Base-by-base conservation (phyloP, 1,284 basidiomycete genomes). In the Cystobasidium sp. region DNA sequence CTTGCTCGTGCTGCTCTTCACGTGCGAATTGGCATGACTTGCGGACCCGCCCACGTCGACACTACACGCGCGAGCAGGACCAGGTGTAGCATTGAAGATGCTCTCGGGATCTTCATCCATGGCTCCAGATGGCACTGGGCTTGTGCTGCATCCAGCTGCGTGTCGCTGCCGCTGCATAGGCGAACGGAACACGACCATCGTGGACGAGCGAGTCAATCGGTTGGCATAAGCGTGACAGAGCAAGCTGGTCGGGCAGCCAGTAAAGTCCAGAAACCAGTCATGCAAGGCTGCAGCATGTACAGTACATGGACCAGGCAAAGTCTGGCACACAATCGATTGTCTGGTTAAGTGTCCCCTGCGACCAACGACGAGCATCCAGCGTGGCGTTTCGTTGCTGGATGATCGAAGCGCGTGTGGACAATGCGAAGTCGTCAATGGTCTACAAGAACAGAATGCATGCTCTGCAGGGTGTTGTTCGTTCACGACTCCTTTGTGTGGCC, bases 141-240 rank as follows among this genome's bases (percentile, higher is more conserved):
- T 66, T 18, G 49, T 24, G 37, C 49, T 53, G 51, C 39, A 55
- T 16, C 18, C 31, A 12, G 31, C n/a, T 14, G 49, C 24, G 39
- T 39, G 61, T 49, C 61, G 6, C 24, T 53, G 64, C 24, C 47
- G 59, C 69, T 71, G 69, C 61, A 55, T 51, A 22, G 69, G 69
- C 61, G 69, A 71, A 49, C 51, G 69, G n/a, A 64, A 62, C 41
- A 71, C 58, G 6, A 71, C 69, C 69, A 71, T 71, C 6, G 37
- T 24, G 31, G 47, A 31, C 22, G 24, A 9, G 37, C 8, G 62
- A 24, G n/a, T 47, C 62, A 65, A 47, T 51, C 44, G 61, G 51
- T 66, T 52, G 51, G 64, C 49, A 66, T 16, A 18, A 49, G 47
- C 47, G 61, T 63, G 61, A 63, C 47, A 63, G 46, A 61, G 44